Evolutionary conservation across 1,284 basidiomycete genomes (phyloP), one percentile per base, ranked within the genome.

Genomic region (Xerocomus nothofagi): DNA sequence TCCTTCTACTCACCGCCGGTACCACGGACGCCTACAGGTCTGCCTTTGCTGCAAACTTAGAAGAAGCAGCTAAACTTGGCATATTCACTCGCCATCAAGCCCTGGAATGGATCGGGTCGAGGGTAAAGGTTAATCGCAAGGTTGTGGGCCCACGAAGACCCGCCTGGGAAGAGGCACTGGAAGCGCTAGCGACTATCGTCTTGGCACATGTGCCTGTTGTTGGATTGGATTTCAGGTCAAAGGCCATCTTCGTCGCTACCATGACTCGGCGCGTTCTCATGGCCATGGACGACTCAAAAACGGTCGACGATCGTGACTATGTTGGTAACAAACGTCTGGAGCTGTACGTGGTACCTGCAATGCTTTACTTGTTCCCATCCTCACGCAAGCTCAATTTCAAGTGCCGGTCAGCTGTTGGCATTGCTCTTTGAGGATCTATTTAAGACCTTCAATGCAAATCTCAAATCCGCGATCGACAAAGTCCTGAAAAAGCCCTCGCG

Each of bases 311-410:
- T 70, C 82, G 98, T 37, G 97, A 99, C 71, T 99, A 99, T 68
- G 97, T 99, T 56, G 97, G 97, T 37, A 99, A 99, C 73, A 99
- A 99, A 73, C 91, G 97, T 51, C 76, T 99, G 33, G 97, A 99
- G 71, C 80, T 99, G 92, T 95, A 66, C 67, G 88, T 78, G 6
- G 42, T 34, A 36, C 42, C 37, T 23, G 27, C 39, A 32, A 30
- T 44, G 4, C 20, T 27, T 41, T 44, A 11, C 40, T 46, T 40
- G 37, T 56, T 21, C 54, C 20, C 31, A 38, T 51, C 33, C 48
- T 60, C 43, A 63, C 34, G 20, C 39, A 23, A 48, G 46, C 40
- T 38, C 38, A n/a, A 91, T 56, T 38, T 50, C 49, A 64, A 95
- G 93, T 47, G 98, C 98, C 40, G 97, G 97, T 32, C 98, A 99